Conservation (phyloP, 2,329 filamentous ascomycete genomes). For the Fusarium dlaminii region DNA sequence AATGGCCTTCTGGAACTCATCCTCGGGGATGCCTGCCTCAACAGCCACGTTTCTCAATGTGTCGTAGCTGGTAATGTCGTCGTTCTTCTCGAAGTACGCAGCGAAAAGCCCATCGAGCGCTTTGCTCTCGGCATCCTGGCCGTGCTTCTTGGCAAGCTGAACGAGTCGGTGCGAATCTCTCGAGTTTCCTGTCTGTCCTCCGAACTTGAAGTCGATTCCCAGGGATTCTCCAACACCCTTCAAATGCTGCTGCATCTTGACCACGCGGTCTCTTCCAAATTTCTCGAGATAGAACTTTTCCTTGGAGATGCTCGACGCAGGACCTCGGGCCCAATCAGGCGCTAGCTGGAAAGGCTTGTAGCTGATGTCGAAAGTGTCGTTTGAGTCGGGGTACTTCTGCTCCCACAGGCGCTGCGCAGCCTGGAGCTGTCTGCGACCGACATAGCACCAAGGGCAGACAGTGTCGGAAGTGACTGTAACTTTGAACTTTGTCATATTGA, state of each 20-base stretch:
- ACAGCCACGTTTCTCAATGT: conserved; percentile 50
- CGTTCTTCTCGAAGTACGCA: conserved; percentile 55
- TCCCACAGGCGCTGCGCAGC: conserved; percentile 56
- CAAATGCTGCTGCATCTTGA: conserved; percentile 46
- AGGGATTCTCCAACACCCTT: conserved; percentile 44
- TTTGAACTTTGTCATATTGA: conserved; percentile 66
- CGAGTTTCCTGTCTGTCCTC: conserved; percentile 78
- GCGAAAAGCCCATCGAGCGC: conserved; percentile 59
- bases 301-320: conserved; percentile 49
- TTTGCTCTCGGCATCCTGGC: conserved; percentile 62
- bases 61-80: conserved; percentile 54
- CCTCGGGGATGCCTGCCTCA: conserved; percentile 57
- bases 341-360: conserved; percentile 59
- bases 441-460: conserved; percentile 62
- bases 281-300: conserved; percentile 48
- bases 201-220: conserved; percentile 62
- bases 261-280: conserved; percentile 73
- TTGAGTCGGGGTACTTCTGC: conserved; percentile 51
- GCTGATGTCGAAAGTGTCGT: conserved; percentile 67
- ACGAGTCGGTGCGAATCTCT: conserved; percentile 77
- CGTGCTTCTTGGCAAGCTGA: conserved; percentile 59
- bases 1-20: conserved; percentile 49
- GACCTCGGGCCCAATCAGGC: conserved; percentile 47
- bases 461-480: conserved; percentile 61
- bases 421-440: conserved; percentile 58